Evolutionary conservation across 805 yeast genomes (phyloP), one percentile per base, ranked within the genome.

Genomic region (Peterozyma xylosa): DNA sequence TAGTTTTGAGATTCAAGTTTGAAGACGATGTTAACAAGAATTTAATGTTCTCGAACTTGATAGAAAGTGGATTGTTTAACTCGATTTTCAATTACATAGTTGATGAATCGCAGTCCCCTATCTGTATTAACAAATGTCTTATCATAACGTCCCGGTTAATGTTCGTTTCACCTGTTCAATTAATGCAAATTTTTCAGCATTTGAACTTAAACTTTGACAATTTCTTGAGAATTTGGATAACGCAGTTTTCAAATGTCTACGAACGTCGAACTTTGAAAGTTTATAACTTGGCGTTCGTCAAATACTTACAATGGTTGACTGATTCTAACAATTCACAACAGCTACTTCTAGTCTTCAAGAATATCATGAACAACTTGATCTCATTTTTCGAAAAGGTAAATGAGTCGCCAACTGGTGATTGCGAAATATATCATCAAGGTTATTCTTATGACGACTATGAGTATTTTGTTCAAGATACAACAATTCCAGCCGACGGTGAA

Each of bases 211-310:
- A 30, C 41, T 48, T n/a, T 37, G 54, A 34, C 32, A 2, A 40
- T 49, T 50, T 49, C 30, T 46, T 46, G 57, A 56, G 48, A 41
- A 57, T 53, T 37, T 61, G 53, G 51, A 55, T 42, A 34, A 45
- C 43, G 48, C 57, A 54, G 50, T 63, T 65, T 50, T 62, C 57
- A 45, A 76, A 76, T 47, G 73, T 86, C 45, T 85, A 83, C 36
- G 88, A 82, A 53, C 90, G 95, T 1, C 71, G 86, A 47, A 77
- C 79, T 51, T 78, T 84, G 48, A 91, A 91, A 59, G 64, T 62
- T 5, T 55, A 49, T 39, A 38, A 60, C 4, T 39, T 64, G 6
- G 64, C 60, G 1, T 47, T 64, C 21, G 30, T 62, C 5, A 49
- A 63, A 9, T 27, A 60, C 44, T 53, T 70, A 59, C 44, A 57